These are phyloP conservation scores for Heteromeles arbutifolia DNA, from an alignment of 306 rosid genomes.

Conservation along the genomic window DNA sequence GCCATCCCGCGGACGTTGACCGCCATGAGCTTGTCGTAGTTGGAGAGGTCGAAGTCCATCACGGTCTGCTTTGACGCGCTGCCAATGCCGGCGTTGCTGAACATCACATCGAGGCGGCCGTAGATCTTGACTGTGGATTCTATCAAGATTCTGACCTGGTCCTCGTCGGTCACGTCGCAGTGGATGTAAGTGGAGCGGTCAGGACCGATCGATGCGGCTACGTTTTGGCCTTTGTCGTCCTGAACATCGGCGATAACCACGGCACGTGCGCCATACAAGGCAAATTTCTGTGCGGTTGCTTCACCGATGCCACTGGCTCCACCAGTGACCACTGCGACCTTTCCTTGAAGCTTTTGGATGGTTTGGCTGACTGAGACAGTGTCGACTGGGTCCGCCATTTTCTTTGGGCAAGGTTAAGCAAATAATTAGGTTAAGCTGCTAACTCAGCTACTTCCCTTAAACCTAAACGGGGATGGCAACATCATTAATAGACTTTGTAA, in stretches of 20 bases:
- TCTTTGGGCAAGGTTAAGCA: background rate
- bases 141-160: slow-evolving; percentile 35
- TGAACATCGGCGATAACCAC: slow-evolving; percentile 56
- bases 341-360: slow-evolving; percentile 25
- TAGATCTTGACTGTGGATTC: slow-evolving; percentile 27
- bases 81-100: slow-evolving; percentile 50
- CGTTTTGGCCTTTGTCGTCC: slow-evolving; percentile 31
- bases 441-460: too few relatives aligned
- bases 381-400: background rate
- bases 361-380: too few relatives aligned
- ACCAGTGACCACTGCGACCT: slow-evolving; percentile 49
- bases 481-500: too few relatives aligned
- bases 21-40: slow-evolving; percentile 13
- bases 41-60: slow-evolving; percentile 30
- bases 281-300: slow-evolving; percentile 40
- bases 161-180: slow-evolving; percentile 50
- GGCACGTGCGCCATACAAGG: slow-evolving; percentile 30
- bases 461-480: too few relatives aligned
- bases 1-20: slow-evolving; percentile 36
- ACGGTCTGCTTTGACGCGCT: slow-evolving; percentile 27
- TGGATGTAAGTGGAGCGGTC: slow-evolving; percentile 34
- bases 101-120: slow-evolving; percentile 50
- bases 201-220: slow-evolving; percentile 39
- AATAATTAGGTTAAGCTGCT: too few relatives aligned
- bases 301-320: slow-evolving; percentile 71